Evolutionary conservation across 2,329 filamentous ascomycete species (phyloP).

Genomic region (Cladophialophora yegresii): DNA sequence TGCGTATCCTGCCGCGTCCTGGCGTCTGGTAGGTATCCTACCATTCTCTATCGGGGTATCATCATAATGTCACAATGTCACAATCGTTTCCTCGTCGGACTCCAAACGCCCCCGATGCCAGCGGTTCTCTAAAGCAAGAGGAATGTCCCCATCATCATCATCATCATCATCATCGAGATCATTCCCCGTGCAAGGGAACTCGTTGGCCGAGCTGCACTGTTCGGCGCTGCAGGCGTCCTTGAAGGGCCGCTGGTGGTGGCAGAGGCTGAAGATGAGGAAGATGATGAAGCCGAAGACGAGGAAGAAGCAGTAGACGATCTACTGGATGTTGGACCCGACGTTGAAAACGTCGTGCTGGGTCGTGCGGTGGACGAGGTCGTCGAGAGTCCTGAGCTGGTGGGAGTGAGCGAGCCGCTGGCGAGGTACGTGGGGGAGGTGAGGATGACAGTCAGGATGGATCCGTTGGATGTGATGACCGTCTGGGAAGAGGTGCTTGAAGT

Average conservation of each 20-base stretch:
- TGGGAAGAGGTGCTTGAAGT: not conserved
- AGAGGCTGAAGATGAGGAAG: not conserved
- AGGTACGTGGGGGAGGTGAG: not conserved
- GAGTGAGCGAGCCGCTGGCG: not conserved
- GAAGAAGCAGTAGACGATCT: not conserved
- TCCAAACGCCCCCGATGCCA: not conserved
- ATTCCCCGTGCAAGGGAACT: not conserved
- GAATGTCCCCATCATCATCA: not conserved
- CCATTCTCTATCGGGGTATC: slow-evolving; percentile 1
- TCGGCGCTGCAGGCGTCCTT: not conserved
- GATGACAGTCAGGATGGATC: not conserved
- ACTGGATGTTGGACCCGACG: not conserved
- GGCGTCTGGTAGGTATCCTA: not conserved
- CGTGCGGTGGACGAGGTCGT: not conserved
- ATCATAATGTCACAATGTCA: slow-evolving; percentile 1
- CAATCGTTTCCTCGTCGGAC: not conserved
- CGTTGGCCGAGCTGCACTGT: not conserved
- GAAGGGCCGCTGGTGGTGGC: not conserved
- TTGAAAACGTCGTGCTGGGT: slow-evolving; percentile 2
- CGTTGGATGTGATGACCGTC: not conserved
- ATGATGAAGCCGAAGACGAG: not conserved
- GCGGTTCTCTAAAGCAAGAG: not conserved
- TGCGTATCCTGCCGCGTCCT: not conserved
- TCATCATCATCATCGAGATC: not conserved
- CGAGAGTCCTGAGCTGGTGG: not conserved